Evolutionary conservation across 2,329 filamentous ascomycete genomes (phyloP).

Genomic region (Sporothrix curviconia): DNA sequence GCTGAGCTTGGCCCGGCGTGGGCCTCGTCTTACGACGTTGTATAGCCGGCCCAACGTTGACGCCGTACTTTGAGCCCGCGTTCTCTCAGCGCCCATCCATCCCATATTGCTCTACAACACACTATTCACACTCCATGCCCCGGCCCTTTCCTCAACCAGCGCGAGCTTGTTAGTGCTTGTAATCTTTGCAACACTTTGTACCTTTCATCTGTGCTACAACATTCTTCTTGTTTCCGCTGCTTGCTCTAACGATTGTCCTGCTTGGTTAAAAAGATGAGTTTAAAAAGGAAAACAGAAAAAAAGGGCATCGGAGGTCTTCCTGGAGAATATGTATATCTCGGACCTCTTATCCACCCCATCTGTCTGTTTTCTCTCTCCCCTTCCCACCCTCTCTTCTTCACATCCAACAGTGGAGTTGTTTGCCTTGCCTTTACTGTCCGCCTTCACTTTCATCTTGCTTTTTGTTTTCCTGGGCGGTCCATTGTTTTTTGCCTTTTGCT

Average conservation of each 20-base stretch:
- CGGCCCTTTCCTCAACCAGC: neutral
- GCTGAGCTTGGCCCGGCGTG: constrained; percentile 7
- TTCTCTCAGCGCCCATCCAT: too few species aligned
- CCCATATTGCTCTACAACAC: neutral
- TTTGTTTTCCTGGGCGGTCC: constrained; percentile 3
- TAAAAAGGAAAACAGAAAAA: constrained; percentile 1
- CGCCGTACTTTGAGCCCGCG: too few species aligned
- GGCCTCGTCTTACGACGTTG: too few species aligned
- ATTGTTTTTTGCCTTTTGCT: neutral
- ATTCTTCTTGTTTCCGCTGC: neutral
- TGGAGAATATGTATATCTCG: constrained; percentile 3
- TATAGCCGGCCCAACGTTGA: too few species aligned
- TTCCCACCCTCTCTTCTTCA: neutral
- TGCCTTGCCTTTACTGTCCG: neutral
- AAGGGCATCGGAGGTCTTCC: neutral
- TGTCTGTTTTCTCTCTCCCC: neutral
- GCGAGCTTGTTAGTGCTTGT: constrained; percentile 1
- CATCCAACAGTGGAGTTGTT: neutral
- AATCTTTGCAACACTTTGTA: too few species aligned
- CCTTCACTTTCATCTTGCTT: neutral
- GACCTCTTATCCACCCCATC: constrained; percentile 2
- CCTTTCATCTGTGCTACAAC: neutral
- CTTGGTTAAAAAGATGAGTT: too few species aligned
- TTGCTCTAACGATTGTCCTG: neutral
- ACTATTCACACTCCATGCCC: neutral